Conservation (phyloP, 208 protist genomes). For the Trypanosoma scelopori region DNA sequence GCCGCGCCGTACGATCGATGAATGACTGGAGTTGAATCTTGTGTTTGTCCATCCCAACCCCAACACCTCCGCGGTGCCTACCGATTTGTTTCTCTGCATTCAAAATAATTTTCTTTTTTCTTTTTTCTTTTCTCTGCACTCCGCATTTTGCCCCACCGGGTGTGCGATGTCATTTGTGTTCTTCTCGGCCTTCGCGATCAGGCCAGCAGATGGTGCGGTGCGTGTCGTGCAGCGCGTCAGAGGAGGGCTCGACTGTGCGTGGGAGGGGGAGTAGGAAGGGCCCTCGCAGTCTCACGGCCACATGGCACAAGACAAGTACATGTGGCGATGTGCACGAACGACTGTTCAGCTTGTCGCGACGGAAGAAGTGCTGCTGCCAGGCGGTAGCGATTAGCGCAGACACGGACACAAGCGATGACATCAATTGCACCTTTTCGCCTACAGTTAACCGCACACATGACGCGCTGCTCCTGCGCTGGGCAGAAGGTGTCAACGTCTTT, state of each 20-base stretch:
- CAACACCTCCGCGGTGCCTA: not conserved
- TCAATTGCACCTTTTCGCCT: constrained; percentile 20
- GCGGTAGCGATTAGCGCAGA: not conserved
- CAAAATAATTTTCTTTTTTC: constrained; percentile 1
- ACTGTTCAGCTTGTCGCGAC: constrained; percentile 8
- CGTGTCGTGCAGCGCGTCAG: constrained; percentile 1
- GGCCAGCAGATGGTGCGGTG: not conserved
- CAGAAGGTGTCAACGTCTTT: constrained; percentile 23
- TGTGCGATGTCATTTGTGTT: too few relatives aligned
- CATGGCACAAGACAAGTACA: too few relatives aligned
- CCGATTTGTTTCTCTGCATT: not conserved
- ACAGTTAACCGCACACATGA: constrained; percentile 22
- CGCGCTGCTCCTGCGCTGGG: constrained; percentile 11
- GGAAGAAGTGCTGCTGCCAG: constrained; percentile 15
- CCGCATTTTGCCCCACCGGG: too few relatives aligned
- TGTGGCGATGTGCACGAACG: constrained; percentile 12
- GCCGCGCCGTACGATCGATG: too few relatives aligned
- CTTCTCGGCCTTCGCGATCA: too few relatives aligned
- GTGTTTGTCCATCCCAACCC: too few relatives aligned
- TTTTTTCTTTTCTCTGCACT: not conserved
- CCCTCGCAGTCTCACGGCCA: too few relatives aligned
- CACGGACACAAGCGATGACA: constrained; percentile 14
- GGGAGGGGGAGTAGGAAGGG: too few relatives aligned
- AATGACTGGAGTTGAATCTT: too few relatives aligned
- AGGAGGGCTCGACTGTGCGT: too few relatives aligned